These are phyloP conservation scores for Aureococcus anophagefferens DNA, from an alignment of 108 stramenopile genomes.

Conservation along the genomic window DNA sequence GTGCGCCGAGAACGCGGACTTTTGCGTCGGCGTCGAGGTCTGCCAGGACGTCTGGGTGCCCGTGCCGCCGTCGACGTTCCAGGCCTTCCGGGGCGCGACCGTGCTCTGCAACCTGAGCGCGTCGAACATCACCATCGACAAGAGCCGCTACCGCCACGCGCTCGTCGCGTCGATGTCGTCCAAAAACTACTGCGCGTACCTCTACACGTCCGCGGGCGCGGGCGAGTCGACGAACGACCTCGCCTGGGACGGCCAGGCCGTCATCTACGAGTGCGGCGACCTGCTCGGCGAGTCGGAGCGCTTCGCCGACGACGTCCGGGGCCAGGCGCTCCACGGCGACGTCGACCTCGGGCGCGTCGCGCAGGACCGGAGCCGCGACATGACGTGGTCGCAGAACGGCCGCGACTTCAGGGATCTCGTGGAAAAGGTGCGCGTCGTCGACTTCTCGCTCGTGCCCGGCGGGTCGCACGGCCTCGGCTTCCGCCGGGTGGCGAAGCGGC, in stretches of 20 bases:
- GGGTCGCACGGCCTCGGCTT: not conserved
- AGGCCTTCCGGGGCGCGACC: not conserved
- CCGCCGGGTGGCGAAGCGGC: not conserved
- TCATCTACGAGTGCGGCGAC: not conserved
- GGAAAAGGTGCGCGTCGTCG: not conserved
- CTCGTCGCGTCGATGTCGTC: not conserved
- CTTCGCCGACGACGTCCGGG: not conserved
- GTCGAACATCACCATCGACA: not conserved
- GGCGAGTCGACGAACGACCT: not conserved
- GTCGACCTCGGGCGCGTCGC: not conserved
- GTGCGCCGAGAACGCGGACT: not conserved
- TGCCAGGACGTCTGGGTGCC: slow-evolving; percentile 1
- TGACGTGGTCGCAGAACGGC: not conserved
- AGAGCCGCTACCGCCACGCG: not conserved
- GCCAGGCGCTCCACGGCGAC: not conserved
- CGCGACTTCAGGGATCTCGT: not conserved
- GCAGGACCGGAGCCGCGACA: not conserved
- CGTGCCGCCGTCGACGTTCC: not conserved
- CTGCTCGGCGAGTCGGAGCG: not conserved
- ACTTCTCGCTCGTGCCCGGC: not conserved
- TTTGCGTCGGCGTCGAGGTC: not conserved
- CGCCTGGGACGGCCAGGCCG: not conserved
- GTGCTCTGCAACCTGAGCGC: not conserved
- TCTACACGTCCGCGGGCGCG: not conserved
- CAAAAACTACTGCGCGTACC: not conserved